These are phyloP conservation scores for Trifolium repens DNA, from an alignment of 306 rosid genomes.

Conservation along the genomic window DNA sequence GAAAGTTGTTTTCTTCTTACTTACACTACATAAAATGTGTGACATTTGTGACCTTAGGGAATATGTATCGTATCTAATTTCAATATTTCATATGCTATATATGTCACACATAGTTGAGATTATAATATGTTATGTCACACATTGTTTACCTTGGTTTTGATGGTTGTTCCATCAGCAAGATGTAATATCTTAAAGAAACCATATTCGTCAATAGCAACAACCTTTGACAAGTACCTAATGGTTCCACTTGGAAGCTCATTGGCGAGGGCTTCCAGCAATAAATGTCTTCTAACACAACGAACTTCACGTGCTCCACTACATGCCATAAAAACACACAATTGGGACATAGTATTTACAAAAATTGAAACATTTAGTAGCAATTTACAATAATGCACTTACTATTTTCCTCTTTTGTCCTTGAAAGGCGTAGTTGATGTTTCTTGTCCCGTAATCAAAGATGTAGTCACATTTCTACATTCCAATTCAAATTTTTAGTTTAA, in stretches of 20 bases:
- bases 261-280: conserved; percentile 63
- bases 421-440: conserved; percentile 46
- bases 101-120: no score
- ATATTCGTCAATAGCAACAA: conserved; percentile 69
- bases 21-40: no score
- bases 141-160: conserved; percentile 62
- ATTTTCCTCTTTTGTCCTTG: conserved; percentile 41
- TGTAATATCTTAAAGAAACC: conserved; percentile 63
- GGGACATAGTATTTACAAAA: background rate
- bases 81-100: no score
- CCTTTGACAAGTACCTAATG: conserved; percentile 72
- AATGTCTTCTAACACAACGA: conserved; percentile 60
- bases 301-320: conserved; percentile 47
- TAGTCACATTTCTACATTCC: conserved; percentile 27
- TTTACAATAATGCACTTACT: conserved; percentile 49
- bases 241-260: conserved; percentile 71
- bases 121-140: background rate
- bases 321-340: background rate
- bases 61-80: no score
- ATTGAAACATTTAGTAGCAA: background rate
- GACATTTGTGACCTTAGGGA: background rate
- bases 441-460: conserved; percentile 56
- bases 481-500: no score
- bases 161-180: conserved; percentile 66
- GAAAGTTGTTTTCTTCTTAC: background rate